Base-by-base conservation (phyloP, 805 yeast genomes). In the Metahyphopichia silvanorum region DNA sequence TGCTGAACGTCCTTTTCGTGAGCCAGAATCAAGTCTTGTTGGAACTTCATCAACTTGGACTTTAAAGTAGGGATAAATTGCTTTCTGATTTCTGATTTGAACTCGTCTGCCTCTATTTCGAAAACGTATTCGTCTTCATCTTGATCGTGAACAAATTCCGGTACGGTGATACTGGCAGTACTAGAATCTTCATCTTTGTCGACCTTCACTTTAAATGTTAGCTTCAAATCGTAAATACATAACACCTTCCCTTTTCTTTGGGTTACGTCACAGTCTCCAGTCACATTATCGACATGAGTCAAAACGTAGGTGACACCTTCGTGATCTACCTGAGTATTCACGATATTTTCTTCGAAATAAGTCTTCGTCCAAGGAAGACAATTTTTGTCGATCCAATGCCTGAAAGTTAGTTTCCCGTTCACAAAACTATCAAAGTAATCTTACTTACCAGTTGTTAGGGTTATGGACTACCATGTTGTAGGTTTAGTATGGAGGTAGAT, bases 211-310 rank as follows among this genome's bases (percentile, higher is more conserved):
- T 60, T 48, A 37, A 84, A 67, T 41, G 63, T 67, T 29, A 84
- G 53, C 27, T 63, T 62, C 69, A 84, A 53, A 50, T 85, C 94
- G 48, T 74, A 84, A 31, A 84, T 79, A 50, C 91, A 83, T 47
- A 77, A 74, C 16, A 81, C 86, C 57, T 79, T 82, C 6, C 91
- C 91, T 57, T 85, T 85, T 63, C 94, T 74, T 57, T 85, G 91
- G 15, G 86, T 79, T 10, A 85, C 89, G 47, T 84, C 85, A 46
- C 93, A 82, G 54, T 85, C 93, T 15, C 94, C 94, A 5, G 65
- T 50, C 12, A 66, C 54, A 5, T 73, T 53, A 16, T 55, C 61
- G 3, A 81, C 60, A 2, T 66, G 48, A 13, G 58, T 58, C 27
- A 79, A 47, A 6, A 55, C 35, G 25, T 59, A 43, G 15, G 32